phyloP scores from a whole-genome alignment of 768 basidiomycete genomes.

The Lactarius sp. region DNA sequence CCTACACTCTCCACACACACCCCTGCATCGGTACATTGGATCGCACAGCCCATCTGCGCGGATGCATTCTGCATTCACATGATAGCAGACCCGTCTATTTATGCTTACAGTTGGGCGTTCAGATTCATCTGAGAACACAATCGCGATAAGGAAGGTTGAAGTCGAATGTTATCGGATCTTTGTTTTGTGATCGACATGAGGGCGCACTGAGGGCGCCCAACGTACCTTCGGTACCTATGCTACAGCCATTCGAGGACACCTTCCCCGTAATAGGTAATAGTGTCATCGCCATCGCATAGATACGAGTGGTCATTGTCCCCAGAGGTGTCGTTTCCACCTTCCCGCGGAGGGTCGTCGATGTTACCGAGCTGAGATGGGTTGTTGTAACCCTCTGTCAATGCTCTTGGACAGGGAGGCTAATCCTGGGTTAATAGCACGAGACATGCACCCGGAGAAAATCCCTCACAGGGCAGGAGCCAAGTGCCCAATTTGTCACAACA shows the following conservation, averaged over 20 bases:
- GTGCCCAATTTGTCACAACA: background rate
- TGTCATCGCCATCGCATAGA: background rate
- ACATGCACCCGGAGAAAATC: background rate
- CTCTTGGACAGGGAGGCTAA: background rate
- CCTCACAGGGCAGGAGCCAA: conserved; percentile 1
- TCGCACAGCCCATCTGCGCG: conserved; percentile 18
- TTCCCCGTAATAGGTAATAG: background rate
- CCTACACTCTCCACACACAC: background rate
- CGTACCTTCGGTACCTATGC: conserved; percentile 2
- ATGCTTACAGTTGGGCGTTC: conserved; percentile 18
- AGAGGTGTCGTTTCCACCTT: background rate
- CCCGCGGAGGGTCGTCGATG: conserved; percentile 1
- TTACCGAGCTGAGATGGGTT: conserved; percentile 4
- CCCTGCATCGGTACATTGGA: conserved; percentile 16
- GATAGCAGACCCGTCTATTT: conserved; percentile 10
- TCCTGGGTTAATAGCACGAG: conserved; percentile 3
- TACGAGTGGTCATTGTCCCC: background rate
- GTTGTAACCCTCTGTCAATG: background rate
- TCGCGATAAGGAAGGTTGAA: conserved; percentile 3
- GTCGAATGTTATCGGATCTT: conserved; percentile 2
- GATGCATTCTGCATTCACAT: conserved; percentile 4
- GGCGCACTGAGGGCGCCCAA: conserved; percentile 3
- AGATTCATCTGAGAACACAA: background rate
- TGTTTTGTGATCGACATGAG: background rate
- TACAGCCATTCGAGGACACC: background rate